These are phyloP conservation scores for Lentinula guzmanii DNA, from an alignment of 768 basidiomycete species.

Conservation along the genomic window DNA sequence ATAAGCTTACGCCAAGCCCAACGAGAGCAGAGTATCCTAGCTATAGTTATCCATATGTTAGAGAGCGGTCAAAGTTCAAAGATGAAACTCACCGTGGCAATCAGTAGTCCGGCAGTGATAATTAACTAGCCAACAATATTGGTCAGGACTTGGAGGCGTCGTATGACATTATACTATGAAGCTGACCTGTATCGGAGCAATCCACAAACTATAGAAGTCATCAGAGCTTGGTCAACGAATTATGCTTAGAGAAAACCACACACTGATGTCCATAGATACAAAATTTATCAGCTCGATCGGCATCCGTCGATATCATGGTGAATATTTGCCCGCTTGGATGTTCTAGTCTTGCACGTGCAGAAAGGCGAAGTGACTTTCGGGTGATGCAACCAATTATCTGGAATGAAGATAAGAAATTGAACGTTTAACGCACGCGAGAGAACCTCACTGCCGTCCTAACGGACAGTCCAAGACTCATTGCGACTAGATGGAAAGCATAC, in stretches of 20 bases:
- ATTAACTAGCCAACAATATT: conserved; percentile 25
- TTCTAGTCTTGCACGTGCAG: conserved; percentile 35
- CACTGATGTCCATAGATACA: conserved; percentile 23
- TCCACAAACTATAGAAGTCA: conserved; percentile 20
- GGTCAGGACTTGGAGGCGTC: background rate
- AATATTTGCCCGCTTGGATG: conserved; percentile 46
- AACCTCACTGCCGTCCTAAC: conserved; percentile 28
- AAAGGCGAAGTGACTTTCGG: conserved; percentile 49
- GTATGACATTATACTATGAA: background rate
- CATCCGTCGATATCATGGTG: conserved; percentile 46
- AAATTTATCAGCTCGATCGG: conserved; percentile 34
- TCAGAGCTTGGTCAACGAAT: background rate
- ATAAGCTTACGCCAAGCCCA: conserved; percentile 33
- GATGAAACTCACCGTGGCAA: conserved; percentile 29
- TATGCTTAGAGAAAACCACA: background rate
- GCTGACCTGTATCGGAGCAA: conserved; percentile 23
- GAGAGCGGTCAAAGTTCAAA: background rate
- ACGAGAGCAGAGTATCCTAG: conserved; percentile 54
- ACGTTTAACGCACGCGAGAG: background rate
- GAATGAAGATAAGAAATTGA: background rate
- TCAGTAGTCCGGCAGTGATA: conserved; percentile 43
- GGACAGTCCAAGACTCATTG: conserved; percentile 29
- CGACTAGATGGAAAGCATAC: conserved; percentile 12
- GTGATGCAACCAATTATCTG: conserved; percentile 25
- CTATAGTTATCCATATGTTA: conserved; percentile 12